These are phyloP conservation scores for Fusarium citri DNA, from an alignment of 2,329 filamentous ascomycete genomes.

Conservation along the genomic window DNA sequence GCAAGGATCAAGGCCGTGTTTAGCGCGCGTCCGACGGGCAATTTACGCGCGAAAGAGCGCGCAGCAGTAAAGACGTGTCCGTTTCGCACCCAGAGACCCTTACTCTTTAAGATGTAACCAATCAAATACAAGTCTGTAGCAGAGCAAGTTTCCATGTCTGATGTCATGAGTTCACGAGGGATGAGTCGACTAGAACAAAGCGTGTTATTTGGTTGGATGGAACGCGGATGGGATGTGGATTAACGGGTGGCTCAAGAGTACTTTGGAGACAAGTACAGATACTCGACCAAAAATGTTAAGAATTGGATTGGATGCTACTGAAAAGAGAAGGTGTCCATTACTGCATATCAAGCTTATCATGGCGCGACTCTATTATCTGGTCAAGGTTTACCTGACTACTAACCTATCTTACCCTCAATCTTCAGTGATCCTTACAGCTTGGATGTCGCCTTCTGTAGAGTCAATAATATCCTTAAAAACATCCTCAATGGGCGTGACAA, in stretches of 20 bases:
- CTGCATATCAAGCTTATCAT: neutral
- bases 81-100: conserved; percentile 35
- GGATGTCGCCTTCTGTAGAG: neutral
- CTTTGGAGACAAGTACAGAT: conserved; percentile 10
- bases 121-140: conserved; percentile 24
- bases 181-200: conserved; percentile 14
- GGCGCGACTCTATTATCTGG: neutral
- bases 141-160: conserved; percentile 5
- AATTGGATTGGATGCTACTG: conserved; percentile 1
- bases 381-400: neutral
- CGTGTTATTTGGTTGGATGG: conserved; percentile 41
- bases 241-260: conserved; percentile 22
- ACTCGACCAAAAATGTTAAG: conserved; percentile 9
- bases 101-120: conserved; percentile 34
- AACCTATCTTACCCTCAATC: neutral
- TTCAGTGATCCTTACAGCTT: neutral
- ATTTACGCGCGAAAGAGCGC: conserved; percentile 47
- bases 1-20: conserved; percentile 16
- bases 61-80: conserved; percentile 32
- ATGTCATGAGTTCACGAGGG: conserved; percentile 37
- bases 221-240: conserved; percentile 9
- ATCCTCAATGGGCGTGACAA: neutral
- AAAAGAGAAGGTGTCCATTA: neutral
- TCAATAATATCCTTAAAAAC: neutral
- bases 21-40: conserved; percentile 38